Evolutionary conservation across 495 filamentous ascomycete species (phyloP).

Genomic region (Arthonia radiata): DNA sequence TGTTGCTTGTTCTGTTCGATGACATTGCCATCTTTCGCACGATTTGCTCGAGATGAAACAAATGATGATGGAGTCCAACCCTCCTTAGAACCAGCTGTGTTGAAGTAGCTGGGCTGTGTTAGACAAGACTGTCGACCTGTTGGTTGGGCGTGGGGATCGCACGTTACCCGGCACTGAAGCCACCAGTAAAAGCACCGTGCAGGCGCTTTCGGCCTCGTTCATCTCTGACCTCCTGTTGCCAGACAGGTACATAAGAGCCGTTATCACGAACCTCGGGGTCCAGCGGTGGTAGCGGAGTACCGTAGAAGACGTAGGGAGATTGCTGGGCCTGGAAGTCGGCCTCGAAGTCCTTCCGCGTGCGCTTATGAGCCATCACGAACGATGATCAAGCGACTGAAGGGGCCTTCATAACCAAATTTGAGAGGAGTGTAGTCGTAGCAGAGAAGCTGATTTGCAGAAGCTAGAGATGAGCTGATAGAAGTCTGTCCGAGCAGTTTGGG

Average conservation of each 20-base stretch:
- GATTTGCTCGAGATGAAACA: slow-evolving; percentile 65
- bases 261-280: slow-evolving; percentile 66
- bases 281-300: slow-evolving; percentile 61
- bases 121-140: slow-evolving; percentile 6
- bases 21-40: slow-evolving; percentile 52
- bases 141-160: slow-evolving; percentile 4
- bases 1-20: slow-evolving; percentile 26
- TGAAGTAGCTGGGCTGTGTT: slow-evolving; percentile 52
- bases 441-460: no score
- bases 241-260: slow-evolving; percentile 77
- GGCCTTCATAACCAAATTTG: no score
- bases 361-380: no score
- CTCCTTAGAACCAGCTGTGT: slow-evolving; percentile 93
- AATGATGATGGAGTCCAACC: slow-evolving; percentile 87
- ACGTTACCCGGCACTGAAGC: slow-evolving; percentile 77
- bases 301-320: slow-evolving; percentile 61
- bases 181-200: slow-evolving; percentile 91
- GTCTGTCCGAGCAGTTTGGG: no score
- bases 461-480: no score
- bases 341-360: no score
- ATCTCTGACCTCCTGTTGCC: slow-evolving; percentile 94
- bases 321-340: slow-evolving; percentile 46
- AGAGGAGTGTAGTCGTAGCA: no score
- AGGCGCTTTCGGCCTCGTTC: slow-evolving; percentile 77
- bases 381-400: no score